Base-by-base conservation (phyloP, 176 grass and related monocot genomes). In the Bothriochloa decipiens region DNA sequence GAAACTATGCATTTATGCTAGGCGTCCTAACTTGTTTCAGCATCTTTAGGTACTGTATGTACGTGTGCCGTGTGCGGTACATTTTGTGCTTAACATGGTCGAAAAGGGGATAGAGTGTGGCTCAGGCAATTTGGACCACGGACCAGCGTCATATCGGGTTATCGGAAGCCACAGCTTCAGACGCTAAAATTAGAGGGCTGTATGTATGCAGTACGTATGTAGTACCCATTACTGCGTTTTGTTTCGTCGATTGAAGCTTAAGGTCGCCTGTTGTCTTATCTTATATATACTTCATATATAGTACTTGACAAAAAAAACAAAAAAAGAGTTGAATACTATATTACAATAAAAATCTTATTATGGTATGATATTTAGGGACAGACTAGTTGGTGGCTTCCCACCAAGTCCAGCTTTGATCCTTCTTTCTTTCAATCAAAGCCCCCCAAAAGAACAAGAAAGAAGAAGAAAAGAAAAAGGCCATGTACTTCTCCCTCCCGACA, bases 301-400 rank as follows among this genome's bases (percentile, higher is more conserved):
- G 7, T 0, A 53, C 7, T 25, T 26, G 23, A 80, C 39, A 6
- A 61, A 11, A 40, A 9, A 3, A 43, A 43, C 1, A 43, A 64
- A 36, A 25, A 63, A 53, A 53, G 43, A 29, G 5, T 5, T 6
- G 17, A 35, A 28, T 15, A 76, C 10, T 70, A 87, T 43, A 89
- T 77, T 82, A 86, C 10, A 77, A 25, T 68, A 11, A 17, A 45
- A 70, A 83, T 62, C 23, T 74, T 74, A 72, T 63, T 23, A 47
- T 83, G 39, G 29, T 2, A 46, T 83, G 39, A 9, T 2, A 42
- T 20, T 26, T 70, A 41, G 35, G 65, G 53, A 73, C 0, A 52
- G 64, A 26, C 64, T 83, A 77, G 72, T 84, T 87, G 83, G 77
- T 87, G 72, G 89, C 72, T 75, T 94, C 77, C 87, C 74, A 92